Base-by-base conservation (phyloP, 805 yeast genomes). In the Kluyveromyces siamensis region DNA sequence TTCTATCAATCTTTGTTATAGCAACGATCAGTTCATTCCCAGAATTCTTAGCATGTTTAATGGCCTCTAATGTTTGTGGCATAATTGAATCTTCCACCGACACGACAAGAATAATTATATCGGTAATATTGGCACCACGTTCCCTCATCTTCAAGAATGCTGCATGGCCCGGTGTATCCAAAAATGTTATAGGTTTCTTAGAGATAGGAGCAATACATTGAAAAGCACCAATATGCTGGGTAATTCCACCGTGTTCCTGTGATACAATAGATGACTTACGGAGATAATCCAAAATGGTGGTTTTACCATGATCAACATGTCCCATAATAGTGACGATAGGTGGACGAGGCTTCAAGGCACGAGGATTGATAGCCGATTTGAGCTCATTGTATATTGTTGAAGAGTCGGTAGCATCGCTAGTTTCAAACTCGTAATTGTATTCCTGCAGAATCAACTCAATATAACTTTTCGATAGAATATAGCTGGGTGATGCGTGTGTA, bases 291-390 rank as follows among this genome's bases (percentile, higher is more conserved):
- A 93, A 74, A 51, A 93, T 83, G 0, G 99, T 91, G 1, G 99
- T 93, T 64, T 93, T 93, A 2, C 99, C 99, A 62, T 93, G 99
- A 66, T 93, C 99, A 30, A 93, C 99, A 65, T 93, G 99, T 2
- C 99, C 99, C 98, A 93, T 93, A 46, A 93, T 87, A 0, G 99
- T 90, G 6, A 93, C 97, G 21, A 93, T 84, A 0, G 99, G 99
- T 0, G 99, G 89, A 54, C 98, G 72, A 7, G 81, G 73, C 41
- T 77, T 79, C 53, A 84, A 63, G 19, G 67, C 59, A 2, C 69
- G 72, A 0, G 86, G 77, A 1, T 70, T 61, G 17, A 60, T 56
- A 0, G 81, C 77, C 14, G 76, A 72, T 16, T 87, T 80, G 52
- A 82, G 79, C 46, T 83, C 66, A 52, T 80, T 83, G 13, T 74